Base-by-base conservation (phyloP, 768 basidiomycete species). In the Calocybe gangraenosa region DNA sequence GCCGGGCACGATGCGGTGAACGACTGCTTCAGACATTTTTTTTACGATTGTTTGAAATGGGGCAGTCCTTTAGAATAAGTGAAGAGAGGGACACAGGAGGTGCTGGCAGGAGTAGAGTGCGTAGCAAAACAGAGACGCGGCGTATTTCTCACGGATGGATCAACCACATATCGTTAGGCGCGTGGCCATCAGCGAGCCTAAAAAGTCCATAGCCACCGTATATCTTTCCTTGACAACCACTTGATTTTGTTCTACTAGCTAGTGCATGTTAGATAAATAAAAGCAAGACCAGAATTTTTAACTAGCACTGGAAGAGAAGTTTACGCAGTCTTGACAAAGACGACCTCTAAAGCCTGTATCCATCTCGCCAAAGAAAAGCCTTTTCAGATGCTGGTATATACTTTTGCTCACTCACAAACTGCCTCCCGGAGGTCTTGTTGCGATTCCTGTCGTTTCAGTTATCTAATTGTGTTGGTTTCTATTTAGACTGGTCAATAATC, bases 1-100 rank as follows among this genome's bases (percentile, higher is more conserved):
- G 37, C 89, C 89, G 19, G 89, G 89, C 46, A 92, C 74, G 50
- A 86, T 58, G 46, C 89, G 84, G 25, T 66, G 52, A 38, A 63
- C 55, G 11, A 11, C 25, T 37, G 62, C 19, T 60, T 70, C 69
- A 50, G 67, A 57, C 68, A 71, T 71, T 64, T 60, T 68, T 71
- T 64, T 60, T 68, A 49, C 44, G 42, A 18, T 35, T 23, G 15
- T 22, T 18, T 43, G 36, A 48, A 33, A 37, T 40, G 31, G 36
- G 46, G 45, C 36, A 42, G 44, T 40, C 40, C 47, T 57, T 56
- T 52, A 53, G 30, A n/a, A 33, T 44, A 42, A 49, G 37, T 19
- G 39, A n/a, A 10, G 44, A 32, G 37, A 9, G 46, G 48, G 17
- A 40, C 37, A 33, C 44, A 33, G 49, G 32, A 46, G 55, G 49